Evolutionary conservation across 2,329 filamentous ascomycete species (phyloP), one percentile per base, ranked within the genome.

Genomic region (Harringtonia aguacate): DNA sequence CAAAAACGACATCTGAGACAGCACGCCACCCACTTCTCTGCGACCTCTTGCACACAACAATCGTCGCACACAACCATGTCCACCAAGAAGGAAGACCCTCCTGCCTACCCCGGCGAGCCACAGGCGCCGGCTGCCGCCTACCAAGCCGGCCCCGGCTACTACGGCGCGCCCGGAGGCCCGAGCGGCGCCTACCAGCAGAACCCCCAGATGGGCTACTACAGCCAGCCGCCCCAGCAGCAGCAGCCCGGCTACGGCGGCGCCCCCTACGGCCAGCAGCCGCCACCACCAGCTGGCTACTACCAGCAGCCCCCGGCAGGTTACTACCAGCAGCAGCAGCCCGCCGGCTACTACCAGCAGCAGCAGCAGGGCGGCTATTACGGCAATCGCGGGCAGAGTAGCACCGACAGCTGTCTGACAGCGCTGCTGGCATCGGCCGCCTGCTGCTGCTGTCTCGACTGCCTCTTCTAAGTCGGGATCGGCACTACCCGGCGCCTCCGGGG

Each of bases 381-480:
- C 52, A 52, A 58, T 55, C 49, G 58, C 59, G 43, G 40, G 29
- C 39, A 9, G n/a, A 41, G 44, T 15, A 37, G 27, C 31, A 47
- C 49, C 18, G 48, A 44, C 15, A 58, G 61, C 14, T 61, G 60
- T 43, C 51, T 73, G 35, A 66, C 66, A 29, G 70, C 68, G 35
- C 55, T 75, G 43, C 52, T 75, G 15, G 73, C 70, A 15, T 64
- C 64, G 49, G 55, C 74, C 47, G 74, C 74, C 2, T 77, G 73
- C 57, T 78, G 74, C 56, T 78, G 74, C 60, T 78, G 74, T 55
- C 56, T 78, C 53, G 74, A 78, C 50, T 61, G 65, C 36, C 55
- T 77, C n/a, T 76, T 75, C 53, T 78, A 69, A 55, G 31, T 30
- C 20, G 10, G 24, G 24, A 27, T 27, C 10, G 24, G 7, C 6